phyloP scores from a whole-genome alignment of 2,329 filamentous ascomycete species.

The Cryphonectria japonica region DNA sequence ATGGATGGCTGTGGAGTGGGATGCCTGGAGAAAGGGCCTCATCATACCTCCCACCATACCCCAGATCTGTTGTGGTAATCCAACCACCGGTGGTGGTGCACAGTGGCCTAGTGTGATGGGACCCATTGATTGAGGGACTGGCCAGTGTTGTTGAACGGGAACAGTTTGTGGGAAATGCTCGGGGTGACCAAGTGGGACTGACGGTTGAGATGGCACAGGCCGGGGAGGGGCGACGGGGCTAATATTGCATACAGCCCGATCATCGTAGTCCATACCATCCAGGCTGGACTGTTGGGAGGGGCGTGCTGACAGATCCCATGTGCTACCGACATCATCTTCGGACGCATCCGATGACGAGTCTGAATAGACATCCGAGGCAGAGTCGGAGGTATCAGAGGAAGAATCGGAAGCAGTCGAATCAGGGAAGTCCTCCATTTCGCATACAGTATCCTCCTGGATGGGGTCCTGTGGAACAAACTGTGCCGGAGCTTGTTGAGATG shows the following conservation, averaged over 20 bases:
- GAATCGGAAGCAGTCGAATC: not conserved
- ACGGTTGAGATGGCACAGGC: not conserved
- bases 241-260: not conserved
- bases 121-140: not conserved
- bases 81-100: constrained; percentile 1
- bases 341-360: not conserved
- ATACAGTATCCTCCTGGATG: not conserved
- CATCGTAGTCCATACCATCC: not conserved
- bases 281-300: not conserved
- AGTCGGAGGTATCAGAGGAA: constrained; percentile 1
- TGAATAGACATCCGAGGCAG: not conserved
- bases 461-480: not conserved
- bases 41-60: constrained; percentile 4
- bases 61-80: constrained; percentile 4
- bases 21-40: constrained; percentile 2
- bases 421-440: not conserved
- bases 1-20: not conserved
- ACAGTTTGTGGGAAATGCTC: not conserved
- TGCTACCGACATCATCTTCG: not conserved
- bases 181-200: not conserved
- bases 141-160: not conserved
- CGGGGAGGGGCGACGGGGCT: not conserved
- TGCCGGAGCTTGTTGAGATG: not conserved
- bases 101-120: not conserved
- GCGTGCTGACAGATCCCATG: not conserved